Conservation (phyloP, 2,329 filamentous ascomycete species). For the Fusarium verticillioides region DNA sequence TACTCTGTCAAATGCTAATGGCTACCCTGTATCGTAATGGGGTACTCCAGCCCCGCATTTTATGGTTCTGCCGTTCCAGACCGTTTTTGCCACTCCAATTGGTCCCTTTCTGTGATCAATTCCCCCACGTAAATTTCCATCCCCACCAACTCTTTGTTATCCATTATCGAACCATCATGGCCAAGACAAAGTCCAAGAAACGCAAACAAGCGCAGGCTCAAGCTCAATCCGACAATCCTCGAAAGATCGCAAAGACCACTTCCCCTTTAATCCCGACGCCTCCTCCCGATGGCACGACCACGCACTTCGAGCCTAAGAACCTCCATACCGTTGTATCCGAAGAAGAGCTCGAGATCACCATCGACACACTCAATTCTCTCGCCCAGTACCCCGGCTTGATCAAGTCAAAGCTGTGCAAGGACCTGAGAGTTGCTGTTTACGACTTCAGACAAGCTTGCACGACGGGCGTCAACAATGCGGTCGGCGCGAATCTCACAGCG, state of each 20-base stretch:
- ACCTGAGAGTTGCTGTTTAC: slow-evolving; percentile 73
- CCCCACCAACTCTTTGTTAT: slow-evolving; percentile 7
- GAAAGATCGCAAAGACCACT: slow-evolving; percentile 54
- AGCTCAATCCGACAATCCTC: slow-evolving; percentile 47
- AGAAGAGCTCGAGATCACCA: slow-evolving; percentile 74
- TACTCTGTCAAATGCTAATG: not conserved
- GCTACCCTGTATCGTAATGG: not conserved
- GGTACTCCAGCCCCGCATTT: too few species aligned
- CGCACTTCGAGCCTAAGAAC: slow-evolving; percentile 57
- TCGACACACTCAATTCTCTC: slow-evolving; percentile 71
- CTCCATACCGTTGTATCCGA: slow-evolving; percentile 66
- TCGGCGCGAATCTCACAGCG: slow-evolving; percentile 71
- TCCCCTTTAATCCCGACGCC: slow-evolving; percentile 44
- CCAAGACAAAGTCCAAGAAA: slow-evolving; percentile 59
- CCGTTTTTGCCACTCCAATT: slow-evolving; percentile 22
- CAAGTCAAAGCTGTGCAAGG: slow-evolving; percentile 75
- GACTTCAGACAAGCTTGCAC: slow-evolving; percentile 76
- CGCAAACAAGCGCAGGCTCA: slow-evolving; percentile 55
- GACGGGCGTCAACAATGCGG: slow-evolving; percentile 71
- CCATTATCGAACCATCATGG: slow-evolving; percentile 46
- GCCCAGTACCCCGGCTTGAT: slow-evolving; percentile 69
- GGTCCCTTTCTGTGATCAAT: not conserved
- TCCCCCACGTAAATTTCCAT: slow-evolving; percentile 21
- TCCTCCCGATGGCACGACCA: slow-evolving; percentile 50
- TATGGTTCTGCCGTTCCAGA: slow-evolving; percentile 4